Evolutionary conservation across 2,329 filamentous ascomycete genomes (phyloP), one percentile per base, ranked within the genome.

Genomic region (Alternaria triticimaculans): DNA sequence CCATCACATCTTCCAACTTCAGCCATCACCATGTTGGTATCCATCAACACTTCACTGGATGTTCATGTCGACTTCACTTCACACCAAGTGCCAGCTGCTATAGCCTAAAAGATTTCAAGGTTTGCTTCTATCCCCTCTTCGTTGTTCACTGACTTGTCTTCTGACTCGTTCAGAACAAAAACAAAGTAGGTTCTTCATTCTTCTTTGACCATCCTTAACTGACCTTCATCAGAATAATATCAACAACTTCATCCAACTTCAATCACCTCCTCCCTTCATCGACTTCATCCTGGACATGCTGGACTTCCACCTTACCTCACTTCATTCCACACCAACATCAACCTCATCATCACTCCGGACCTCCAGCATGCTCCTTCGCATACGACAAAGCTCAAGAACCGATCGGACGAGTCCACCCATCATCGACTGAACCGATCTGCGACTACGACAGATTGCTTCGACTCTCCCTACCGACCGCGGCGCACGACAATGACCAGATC

Each of bases 401-500:
- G 49, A 44, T 55, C 10, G 41, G 57, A 48, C 48, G 57, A 60
- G 49, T 54, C 57, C n/a, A 18, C 15, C 26, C 18, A 48, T 45
- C 53, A 44, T 55, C 53, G 53, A n/a, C 53, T 37, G 37, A 60
- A 55, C 57, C 57, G 55, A 41, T 55, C 37, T 49, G 15, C 49
- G 26, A 33, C 25, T 15, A 26, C 21, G 18, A 54, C 43, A 48
- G 58, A 50, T 43, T 60, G 58, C 20, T 60, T 53, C 49, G 57
- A 60, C 57, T 54, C 57, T 54, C 49, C 49, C 7, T 18, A 37
- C 49, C 57, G 37, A 46, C 49, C 57, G 37, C 49, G 57, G 49
- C 49, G 25, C 57, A 10, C 49, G 20, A 60, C 25, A 45, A 46
- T 37, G 57, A 48, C 30, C n/a, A 28, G 49, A 43, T 37, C 57